phyloP scores from a whole-genome alignment of 768 basidiomycete genomes.

The Macrolepiota fuliginosa region DNA sequence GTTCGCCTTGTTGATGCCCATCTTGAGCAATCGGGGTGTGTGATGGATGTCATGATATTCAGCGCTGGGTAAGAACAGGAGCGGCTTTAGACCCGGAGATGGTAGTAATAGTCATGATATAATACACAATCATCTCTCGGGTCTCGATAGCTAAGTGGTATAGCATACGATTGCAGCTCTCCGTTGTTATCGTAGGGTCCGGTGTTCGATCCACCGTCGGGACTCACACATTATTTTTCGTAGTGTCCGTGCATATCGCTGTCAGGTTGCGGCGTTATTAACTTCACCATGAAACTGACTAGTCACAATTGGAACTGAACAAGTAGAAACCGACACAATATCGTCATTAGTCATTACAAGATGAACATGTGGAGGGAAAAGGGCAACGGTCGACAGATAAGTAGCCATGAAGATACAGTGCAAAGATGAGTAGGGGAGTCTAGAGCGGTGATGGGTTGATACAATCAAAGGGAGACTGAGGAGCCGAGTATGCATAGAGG shows the following conservation, averaged over 20 bases:
- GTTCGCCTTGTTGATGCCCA: background rate
- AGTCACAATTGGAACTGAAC: background rate
- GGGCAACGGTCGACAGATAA: background rate
- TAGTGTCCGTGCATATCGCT: too few relatives aligned
- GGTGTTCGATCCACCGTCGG: constrained; percentile 16
- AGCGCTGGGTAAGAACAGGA: too few relatives aligned
- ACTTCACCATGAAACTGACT: too few relatives aligned
- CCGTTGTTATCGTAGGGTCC: constrained; percentile 13
- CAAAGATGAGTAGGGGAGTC: constrained; percentile 2
- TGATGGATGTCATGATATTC: background rate
- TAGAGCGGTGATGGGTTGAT: background rate
- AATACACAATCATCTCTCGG: too few relatives aligned
- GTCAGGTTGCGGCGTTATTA: too few relatives aligned
- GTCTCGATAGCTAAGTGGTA: constrained; percentile 20
- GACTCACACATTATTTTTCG: background rate
- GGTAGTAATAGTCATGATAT: too few relatives aligned
- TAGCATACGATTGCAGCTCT: constrained; percentile 19
- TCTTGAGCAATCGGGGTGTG: background rate
- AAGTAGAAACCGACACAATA: background rate
- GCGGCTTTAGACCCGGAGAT: too few relatives aligned
- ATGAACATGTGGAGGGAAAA: background rate
- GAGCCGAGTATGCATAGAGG: background rate
- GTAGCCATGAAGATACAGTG: background rate
- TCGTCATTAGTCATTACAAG: constrained; percentile 6
- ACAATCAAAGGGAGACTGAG: background rate